Percentiles rank a stretch among this genome's conserved stretches.
Evolutionary conservation across 2,329 filamentous ascomycete genomes (phyloP).

Genomic region (Paraconiothyrium sp.): DNA sequence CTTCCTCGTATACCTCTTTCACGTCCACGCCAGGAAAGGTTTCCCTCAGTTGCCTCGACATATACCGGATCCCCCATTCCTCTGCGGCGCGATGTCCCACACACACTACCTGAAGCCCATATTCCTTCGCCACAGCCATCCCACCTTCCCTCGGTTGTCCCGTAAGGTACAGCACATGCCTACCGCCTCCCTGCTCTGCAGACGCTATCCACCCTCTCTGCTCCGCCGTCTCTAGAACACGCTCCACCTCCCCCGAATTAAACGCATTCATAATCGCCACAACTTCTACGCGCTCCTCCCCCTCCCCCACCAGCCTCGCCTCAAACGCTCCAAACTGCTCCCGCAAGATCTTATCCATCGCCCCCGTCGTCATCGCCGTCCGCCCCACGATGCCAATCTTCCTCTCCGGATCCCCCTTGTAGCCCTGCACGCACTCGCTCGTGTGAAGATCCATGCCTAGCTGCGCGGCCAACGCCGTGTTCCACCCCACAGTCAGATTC

Average conservation of each 20-base stretch:
- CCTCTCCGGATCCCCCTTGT: conserved; percentile 50
- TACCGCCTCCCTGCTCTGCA: conserved; percentile 29
- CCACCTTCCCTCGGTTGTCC: conserved; percentile 48
- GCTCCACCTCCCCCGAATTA: conserved; percentile 46
- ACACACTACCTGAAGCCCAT: conserved; percentile 48
- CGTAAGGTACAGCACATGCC: conserved; percentile 50
- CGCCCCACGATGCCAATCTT: conserved; percentile 50
- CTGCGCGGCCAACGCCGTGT: conserved; percentile 42
- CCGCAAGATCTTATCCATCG: conserved; percentile 31
- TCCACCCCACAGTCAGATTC: conserved; percentile 52
- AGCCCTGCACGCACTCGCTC: conserved; percentile 49
- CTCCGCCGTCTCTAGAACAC: conserved; percentile 42
- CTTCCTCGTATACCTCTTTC: conserved; percentile 49
- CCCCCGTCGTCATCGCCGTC: conserved; percentile 21
- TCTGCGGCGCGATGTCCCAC: conserved; percentile 52
- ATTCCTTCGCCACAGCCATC: conserved; percentile 40
- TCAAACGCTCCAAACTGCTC: conserved; percentile 41
- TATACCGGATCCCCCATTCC: conserved; percentile 52
- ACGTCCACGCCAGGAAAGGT: conserved; percentile 44
- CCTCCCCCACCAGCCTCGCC: conserved; percentile 34
- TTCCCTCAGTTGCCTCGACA: conserved; percentile 38
- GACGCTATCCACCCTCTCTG: conserved; percentile 35
- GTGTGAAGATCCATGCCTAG: conserved; percentile 40
- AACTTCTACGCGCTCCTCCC: conserved; percentile 30
- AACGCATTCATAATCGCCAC: conserved; percentile 56